Percentiles rank a stretch among this genome's conserved stretches.
phyloP scores from a whole-genome alignment of 176 grass and related monocot species.

The Lolium perenne region DNA sequence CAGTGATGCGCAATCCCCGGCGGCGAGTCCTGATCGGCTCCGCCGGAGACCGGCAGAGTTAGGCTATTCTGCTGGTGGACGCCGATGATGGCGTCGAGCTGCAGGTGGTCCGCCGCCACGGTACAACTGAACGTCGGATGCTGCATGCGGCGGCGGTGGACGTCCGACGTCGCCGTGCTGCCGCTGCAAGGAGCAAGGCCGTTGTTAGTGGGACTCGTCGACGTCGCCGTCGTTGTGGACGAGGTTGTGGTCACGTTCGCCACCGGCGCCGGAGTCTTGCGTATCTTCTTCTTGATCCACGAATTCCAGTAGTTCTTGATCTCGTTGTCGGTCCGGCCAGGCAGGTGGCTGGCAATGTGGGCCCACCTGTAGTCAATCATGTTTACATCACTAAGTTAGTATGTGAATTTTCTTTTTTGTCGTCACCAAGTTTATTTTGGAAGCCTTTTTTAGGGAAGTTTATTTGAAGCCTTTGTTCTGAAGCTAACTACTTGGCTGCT shows the following conservation, averaged over 20 bases:
- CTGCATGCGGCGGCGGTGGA: constrained; percentile 28
- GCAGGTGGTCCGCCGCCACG: constrained; percentile 41
- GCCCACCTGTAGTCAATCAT: constrained; percentile 72
- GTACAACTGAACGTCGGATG: constrained; percentile 40
- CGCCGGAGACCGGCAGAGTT: constrained; percentile 11
- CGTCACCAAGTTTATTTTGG: background rate
- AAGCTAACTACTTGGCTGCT: constrained; percentile 18
- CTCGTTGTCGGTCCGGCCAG: constrained; percentile 95
- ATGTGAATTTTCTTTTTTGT: constrained; percentile 11
- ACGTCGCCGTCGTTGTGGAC: constrained; percentile 37
- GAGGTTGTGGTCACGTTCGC: constrained; percentile 36
- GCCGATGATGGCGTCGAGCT: constrained; percentile 64
- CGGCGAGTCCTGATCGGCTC: constrained; percentile 44
- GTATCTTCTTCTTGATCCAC: constrained; percentile 99
- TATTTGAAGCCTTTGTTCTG: constrained; percentile 32
- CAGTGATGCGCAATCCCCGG: constrained; percentile 46
- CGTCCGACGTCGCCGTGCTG: constrained; percentile 52
- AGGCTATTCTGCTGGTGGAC: constrained; percentile 49
- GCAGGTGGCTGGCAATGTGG: constrained; percentile 95
- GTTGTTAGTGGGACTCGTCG: constrained; percentile 35
- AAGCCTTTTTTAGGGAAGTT: constrained; percentile 28
- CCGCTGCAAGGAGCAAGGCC: constrained; percentile 46
- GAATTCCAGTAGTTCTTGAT: constrained; percentile 99
- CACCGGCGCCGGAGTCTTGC: constrained; percentile 41
- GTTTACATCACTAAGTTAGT: constrained; percentile 18